Base-by-base conservation (phyloP, 345 rosid genomes). In the Syzygium grande region DNA sequence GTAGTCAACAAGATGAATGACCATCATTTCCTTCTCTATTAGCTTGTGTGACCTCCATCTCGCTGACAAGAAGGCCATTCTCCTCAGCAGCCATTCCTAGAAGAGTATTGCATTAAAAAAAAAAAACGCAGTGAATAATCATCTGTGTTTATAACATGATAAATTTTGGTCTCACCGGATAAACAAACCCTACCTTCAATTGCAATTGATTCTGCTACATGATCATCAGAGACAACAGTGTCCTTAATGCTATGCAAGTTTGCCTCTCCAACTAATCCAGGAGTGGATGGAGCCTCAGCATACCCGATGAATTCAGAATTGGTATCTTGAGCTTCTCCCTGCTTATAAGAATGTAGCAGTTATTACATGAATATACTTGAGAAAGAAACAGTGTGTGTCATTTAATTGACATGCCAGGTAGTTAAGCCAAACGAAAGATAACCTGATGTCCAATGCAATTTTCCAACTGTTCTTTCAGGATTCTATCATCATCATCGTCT, bases 251-350 rank as follows among this genome's bases (percentile, higher is more conserved):
- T 92, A 65, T 95, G 93, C 89, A 91, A 86, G 88, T 96, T 94
- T 88, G 96, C 94, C 92, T 92, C 98, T 92, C 95, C 94, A 86
- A 93, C 92, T 89, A 97, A 90, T 88, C 97, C 98, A 89, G 99
- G 99, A 88, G 99, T 97, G 85, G 94, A 92, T 84, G 98, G 98
- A 90, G 98, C 99, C 91, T 97, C 95, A 25, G 98, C 98, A 91
- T 93, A 94, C 89, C 94, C 99, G 10, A 84, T 19, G 80, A 86
- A 86, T 89, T 95, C 97, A 90, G 94, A 91, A 91, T 87, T 85
- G 89, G 90, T 88, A 85, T 56, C 88, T 61, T 87, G 89, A 90
- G 85, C 93, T 89, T 90, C 96, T 88, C 89, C 89, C 99, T 97
- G 92, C 80, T 87, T 52, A 89, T 87, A 91, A 85, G 87, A 38